Evolutionary conservation across 2,329 filamentous ascomycete genomes (phyloP).

Genomic region (Capronia americana): DNA sequence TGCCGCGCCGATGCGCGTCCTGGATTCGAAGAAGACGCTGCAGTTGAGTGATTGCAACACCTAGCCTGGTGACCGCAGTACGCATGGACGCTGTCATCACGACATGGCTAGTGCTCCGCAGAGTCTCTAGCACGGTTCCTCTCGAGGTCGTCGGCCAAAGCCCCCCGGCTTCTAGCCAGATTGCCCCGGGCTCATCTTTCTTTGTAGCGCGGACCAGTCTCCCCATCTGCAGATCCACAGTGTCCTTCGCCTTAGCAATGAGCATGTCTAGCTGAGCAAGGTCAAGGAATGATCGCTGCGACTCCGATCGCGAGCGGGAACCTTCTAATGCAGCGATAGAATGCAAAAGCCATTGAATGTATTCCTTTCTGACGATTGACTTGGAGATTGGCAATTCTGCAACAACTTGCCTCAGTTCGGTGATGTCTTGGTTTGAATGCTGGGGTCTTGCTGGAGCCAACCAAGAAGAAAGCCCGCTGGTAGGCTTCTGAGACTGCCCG

Average conservation of each 20-base stretch:
- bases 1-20: conserved; percentile 11
- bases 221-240: neutral
- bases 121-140: conserved; percentile 9
- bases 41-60: conserved; percentile 40
- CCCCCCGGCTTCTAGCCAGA: conserved; percentile 10
- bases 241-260: conserved; percentile 5
- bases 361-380: conserved; percentile 21
- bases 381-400: conserved; percentile 2
- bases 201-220: neutral
- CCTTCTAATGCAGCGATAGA: conserved; percentile 16
- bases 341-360: conserved; percentile 10
- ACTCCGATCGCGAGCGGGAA: neutral
- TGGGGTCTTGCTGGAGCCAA: neutral
- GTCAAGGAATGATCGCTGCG: neutral
- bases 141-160: conserved; percentile 16
- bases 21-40: conserved; percentile 43
- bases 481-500: no score
- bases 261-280: conserved; percentile 3
- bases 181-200: conserved; percentile 16
- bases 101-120: conserved; percentile 6
- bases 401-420: conserved; percentile 8
- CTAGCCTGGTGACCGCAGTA: conserved; percentile 39
- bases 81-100: conserved; percentile 34
- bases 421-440: conserved; percentile 7
- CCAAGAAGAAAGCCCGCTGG: neutral